Conservation (phyloP, 352 stramenopile species). For the Globisporangium carolinianum region DNA sequence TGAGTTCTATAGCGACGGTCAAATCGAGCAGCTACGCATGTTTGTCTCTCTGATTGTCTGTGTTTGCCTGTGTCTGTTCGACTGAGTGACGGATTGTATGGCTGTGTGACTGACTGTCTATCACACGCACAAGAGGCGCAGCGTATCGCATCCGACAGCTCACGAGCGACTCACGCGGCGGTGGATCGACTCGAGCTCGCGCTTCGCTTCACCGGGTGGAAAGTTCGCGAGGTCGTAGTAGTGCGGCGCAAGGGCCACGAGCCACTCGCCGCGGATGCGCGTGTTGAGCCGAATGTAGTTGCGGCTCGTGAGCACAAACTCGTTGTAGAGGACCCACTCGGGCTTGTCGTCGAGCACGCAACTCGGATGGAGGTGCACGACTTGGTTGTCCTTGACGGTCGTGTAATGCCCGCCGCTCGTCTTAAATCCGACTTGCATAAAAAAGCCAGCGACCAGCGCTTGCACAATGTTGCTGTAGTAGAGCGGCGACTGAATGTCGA, state of each 20-base stretch:
- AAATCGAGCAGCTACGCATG: not conserved
- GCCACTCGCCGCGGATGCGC: conserved; percentile 89
- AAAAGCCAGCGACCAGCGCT: conserved; percentile 94
- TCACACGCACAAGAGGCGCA: too few relatives aligned
- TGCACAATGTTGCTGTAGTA: conserved; percentile 94
- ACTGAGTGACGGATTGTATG: too few relatives aligned
- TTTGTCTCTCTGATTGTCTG: not conserved
- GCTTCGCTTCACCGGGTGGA: conserved; percentile 93
- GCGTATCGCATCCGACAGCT: too few relatives aligned
- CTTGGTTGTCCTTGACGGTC: conserved; percentile 99
- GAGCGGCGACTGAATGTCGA: conserved; percentile 75
- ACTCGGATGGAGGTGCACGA: conserved; percentile 96
- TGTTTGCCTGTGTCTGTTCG: too few relatives aligned
- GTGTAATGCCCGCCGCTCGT: conserved; percentile 90
- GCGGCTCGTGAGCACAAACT: conserved; percentile 98
- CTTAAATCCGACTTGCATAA: conserved; percentile 96
- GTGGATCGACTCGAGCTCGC: conserved; percentile 89
- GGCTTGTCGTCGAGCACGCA: conserved; percentile 95
- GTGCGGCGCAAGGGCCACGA: conserved; percentile 92
- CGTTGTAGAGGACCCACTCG: conserved; percentile 98
- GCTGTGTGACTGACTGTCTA: too few relatives aligned
- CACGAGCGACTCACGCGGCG: conserved; percentile 28
- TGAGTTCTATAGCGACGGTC: too few relatives aligned
- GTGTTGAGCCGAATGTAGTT: conserved; percentile 99
- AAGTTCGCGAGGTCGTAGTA: conserved; percentile 99